Evolutionary conservation across 177 flowering plant species (phyloP), one percentile per base, ranked within the genome.

Genomic region (Telopea speciosissima): DNA sequence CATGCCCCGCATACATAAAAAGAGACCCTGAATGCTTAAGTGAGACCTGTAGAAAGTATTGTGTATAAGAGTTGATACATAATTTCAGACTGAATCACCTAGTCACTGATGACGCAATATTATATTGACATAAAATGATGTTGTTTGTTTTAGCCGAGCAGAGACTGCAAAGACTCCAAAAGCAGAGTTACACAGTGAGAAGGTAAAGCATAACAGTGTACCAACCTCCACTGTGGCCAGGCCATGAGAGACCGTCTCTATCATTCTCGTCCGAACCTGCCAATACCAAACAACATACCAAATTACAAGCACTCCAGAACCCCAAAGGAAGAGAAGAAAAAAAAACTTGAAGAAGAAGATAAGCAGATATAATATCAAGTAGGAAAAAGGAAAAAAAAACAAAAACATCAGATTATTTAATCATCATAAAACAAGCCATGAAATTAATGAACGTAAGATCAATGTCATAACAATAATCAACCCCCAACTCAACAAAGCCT

Each of bases 1-100:
- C 85, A 73, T 90, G 87, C 40, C 98, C 99, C 45, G 98, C 96
- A 76, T 93, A 95, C 98, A 95, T 95, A 73, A 95, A 95, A 70
- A 93, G 94, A 33, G 98, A 95, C 70, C 99, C 97, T 17, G 98
- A 95, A 68, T 95, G 99, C 69, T 95, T 93, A 16, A 95, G 93
- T 24, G 97, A 87, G 63, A 95, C 98, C 99, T 95, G 89, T 42
- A 69, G 33, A 66, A 52, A 74, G 17, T 23, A n/a, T 14, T 31
- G 61, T 22, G 9, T 9, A 52, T 63, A 24, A 45, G 52, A 22
- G 21, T 26, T 22, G n/a, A 58, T 67, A 36, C 40, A 42, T 16
- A 31, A 74, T 72, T 52, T 16, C 66, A 67, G 73, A 58, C 16
- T 63, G 67, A 76, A 23, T 5, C 40, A 36, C 24, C 59, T 12